A percentile compares a stretch with the other conserved stretches of the same genome.
These are phyloP conservation scores for Xylariaceae sp. DNA, from an alignment of 2,329 filamentous ascomycete genomes.

Conservation along the genomic window DNA sequence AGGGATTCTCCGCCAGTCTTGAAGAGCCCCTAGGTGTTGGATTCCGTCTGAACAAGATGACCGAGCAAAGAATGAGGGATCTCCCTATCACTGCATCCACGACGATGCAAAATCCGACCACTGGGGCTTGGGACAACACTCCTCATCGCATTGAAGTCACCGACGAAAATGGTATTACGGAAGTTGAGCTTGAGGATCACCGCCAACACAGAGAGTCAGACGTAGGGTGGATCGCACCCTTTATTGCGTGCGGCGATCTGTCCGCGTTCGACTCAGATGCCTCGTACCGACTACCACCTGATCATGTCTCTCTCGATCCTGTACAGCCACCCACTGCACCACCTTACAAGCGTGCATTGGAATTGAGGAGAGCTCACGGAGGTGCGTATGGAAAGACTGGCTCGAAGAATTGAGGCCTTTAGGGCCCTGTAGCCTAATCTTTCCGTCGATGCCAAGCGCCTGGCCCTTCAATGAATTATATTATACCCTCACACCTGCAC, in stretches of 20 bases:
- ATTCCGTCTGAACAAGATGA: constrained; percentile 47
- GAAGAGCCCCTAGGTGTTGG: constrained; percentile 69
- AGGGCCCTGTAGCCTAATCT: not conserved
- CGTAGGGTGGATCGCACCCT: constrained; percentile 82
- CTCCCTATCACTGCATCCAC: constrained; percentile 39
- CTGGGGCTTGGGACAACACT: constrained; percentile 40
- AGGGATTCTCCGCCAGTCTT: constrained; percentile 68
- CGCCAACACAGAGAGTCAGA: constrained; percentile 37
- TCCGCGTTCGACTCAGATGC: constrained; percentile 95
- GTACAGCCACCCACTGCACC: constrained; percentile 94
- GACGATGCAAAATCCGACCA: constrained; percentile 42
- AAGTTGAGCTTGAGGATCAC: constrained; percentile 48
- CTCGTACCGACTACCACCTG: constrained; percentile 81
- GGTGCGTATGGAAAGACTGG: constrained; percentile 72
- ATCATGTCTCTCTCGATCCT: constrained; percentile 81
- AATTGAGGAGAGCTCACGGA: constrained; percentile 70
- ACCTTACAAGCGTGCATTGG: constrained; percentile 86
- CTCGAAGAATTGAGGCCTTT: constrained; percentile 26
- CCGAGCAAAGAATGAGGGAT: constrained; percentile 38
- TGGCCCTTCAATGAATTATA: constrained; percentile 26
- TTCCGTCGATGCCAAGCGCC: constrained; percentile 17
- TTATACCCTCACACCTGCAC: constrained; percentile 39
- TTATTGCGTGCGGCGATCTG: constrained; percentile 94
- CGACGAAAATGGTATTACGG: constrained; percentile 37
- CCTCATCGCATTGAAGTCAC: constrained; percentile 17